Percentiles rank a stretch among this genome's conserved stretches.
Conservation (phyloP, 139 green algal genomes). For the Zygnema cylindricum region DNA sequence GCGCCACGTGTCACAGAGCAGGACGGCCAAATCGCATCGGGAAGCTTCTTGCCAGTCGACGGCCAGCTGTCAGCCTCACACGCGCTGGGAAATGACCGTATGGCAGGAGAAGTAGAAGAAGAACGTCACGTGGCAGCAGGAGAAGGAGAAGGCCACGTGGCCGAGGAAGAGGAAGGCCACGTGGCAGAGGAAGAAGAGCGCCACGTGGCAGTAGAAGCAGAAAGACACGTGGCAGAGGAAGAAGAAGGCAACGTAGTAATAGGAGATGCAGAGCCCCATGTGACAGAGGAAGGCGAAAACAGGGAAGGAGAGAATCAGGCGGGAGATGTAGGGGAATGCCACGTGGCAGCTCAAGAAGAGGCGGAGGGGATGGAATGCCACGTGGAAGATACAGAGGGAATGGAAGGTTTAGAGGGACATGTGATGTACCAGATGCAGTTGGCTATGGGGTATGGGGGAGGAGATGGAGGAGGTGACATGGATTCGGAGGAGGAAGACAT, state of each 20-base stretch:
- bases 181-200: too few species aligned
- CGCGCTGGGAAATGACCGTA: too few species aligned
- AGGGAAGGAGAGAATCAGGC: not conserved
- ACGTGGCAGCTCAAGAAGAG: not conserved
- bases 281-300: not conserved
- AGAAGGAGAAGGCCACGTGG: too few species aligned
- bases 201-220: too few species aligned
- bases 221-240: constrained; percentile 21
- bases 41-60: too few species aligned
- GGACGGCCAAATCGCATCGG: too few species aligned
- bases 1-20: too few species aligned
- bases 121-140: too few species aligned
- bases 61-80: too few species aligned
- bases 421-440: not conserved
- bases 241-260: not conserved
- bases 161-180: too few species aligned
- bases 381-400: not conserved
- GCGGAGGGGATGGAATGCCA: not conserved
- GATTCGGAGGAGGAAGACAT: constrained; percentile 22
- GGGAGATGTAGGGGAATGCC: not conserved
- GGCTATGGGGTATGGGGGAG: not conserved
- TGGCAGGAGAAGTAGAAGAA: too few species aligned
- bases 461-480: not conserved
- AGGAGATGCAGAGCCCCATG: not conserved
- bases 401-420: not conserved